A percentile compares a stretch with the other conserved stretches of the same genome.
Evolutionary conservation across 2,329 filamentous ascomycete genomes (phyloP).

Genomic region (Pseudogymnoascus sp.): DNA sequence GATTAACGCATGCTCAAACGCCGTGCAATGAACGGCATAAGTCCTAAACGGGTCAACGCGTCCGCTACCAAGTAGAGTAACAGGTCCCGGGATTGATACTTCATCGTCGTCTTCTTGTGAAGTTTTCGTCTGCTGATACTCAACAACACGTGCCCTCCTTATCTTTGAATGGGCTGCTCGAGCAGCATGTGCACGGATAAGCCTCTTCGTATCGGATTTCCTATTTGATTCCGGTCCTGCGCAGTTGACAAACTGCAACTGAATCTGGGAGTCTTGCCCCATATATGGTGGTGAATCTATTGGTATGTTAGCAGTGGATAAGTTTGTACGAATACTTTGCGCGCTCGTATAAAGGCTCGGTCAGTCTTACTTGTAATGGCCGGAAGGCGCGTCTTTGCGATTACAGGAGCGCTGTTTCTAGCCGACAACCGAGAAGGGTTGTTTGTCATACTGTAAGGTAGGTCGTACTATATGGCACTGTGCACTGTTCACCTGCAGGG

Average conservation of each 20-base stretch:
- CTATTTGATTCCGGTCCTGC: not conserved
- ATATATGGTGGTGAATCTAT: not conserved
- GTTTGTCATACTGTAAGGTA: not conserved
- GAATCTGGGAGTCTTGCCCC: not conserved
- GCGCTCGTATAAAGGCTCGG: not conserved
- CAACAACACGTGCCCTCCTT: not conserved
- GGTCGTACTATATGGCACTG: not conserved
- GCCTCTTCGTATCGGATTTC: not conserved
- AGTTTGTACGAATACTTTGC: not conserved
- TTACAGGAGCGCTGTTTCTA: not conserved
- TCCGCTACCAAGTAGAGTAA: not conserved
- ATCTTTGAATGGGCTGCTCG: not conserved
- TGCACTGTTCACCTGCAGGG: not conserved
- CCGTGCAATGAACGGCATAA: not conserved
- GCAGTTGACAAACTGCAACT: not conserved
- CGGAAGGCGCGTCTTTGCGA: not conserved
- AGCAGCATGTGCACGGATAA: not conserved
- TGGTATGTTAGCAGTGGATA: not conserved
- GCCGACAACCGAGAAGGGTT: not conserved
- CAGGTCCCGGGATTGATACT: not conserved
- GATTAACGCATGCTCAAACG: not conserved
- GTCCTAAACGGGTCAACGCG: not conserved
- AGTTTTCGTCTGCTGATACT: not conserved
- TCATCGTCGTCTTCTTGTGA: not conserved
- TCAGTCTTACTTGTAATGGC: not conserved